Base-by-base conservation (phyloP, 2,329 filamentous ascomycete genomes). In the Aureobasidium zeae region DNA sequence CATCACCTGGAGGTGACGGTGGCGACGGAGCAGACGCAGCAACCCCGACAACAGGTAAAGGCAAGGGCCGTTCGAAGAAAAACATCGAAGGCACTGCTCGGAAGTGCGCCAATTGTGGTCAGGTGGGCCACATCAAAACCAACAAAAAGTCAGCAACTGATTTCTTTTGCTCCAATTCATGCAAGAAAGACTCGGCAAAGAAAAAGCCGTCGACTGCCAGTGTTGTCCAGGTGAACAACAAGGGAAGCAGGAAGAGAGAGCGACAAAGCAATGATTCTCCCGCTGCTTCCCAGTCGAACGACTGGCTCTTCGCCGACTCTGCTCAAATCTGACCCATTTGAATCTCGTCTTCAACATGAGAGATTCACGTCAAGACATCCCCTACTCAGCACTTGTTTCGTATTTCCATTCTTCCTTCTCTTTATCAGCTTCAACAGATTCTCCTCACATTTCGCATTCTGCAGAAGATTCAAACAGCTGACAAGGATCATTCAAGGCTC, bases 101-200 rank as follows among this genome's bases (percentile, higher is more conserved):
- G 56, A 96, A 96, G 69, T 98, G 91, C 67, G 91, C 91, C 53
- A 96, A 95, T 64, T 98, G 91, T 66, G 91, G 91, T 38, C 84
- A 91, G 63, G 83, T 94, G 44, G 91, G 91, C 22, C 91, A 98
- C 59, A 98, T 98, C 71, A 95, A 95, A 67, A 96, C 89, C 35
- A 96, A 96, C 71, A 94, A 95, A 70, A 96, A 95, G 86, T 91
- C 41, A 44, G 41, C 41, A 44, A 35, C 24, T 44, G 41, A 36
- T 36, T 24, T 44, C 32, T 30, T 44, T 44, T 44, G 41, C 22
- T 36, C 31, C 29, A 25, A 12, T 12, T 33, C 30, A 20, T 43
- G 30, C 39, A 41, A 34, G 42, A 30, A 32, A 36, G 42, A 37
- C 22, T 35, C 31, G 42, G 24, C 42, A 28, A 31, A 28, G 21